phyloP scores from a whole-genome alignment of 2,329 filamentous ascomycete species.

The Claviceps humidiphila region DNA sequence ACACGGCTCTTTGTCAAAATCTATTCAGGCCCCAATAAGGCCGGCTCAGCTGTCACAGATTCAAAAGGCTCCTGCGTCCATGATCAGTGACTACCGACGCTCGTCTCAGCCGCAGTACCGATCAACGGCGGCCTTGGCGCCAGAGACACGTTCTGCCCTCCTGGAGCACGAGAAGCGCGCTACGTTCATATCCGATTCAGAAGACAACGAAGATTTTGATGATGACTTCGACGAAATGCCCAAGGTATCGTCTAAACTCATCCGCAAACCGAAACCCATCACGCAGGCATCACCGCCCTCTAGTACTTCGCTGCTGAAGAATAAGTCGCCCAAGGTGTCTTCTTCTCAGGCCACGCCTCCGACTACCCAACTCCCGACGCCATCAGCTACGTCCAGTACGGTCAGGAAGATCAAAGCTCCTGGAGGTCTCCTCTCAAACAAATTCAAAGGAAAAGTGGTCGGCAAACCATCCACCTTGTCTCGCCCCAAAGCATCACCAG shows the following conservation, averaged over 20 bases:
- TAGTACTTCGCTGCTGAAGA: background rate
- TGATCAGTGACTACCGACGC: slow-evolving; percentile 40
- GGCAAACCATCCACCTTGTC: background rate
- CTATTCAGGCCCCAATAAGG: slow-evolving; percentile 14
- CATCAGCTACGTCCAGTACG: background rate
- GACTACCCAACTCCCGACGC: background rate
- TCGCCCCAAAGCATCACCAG: background rate
- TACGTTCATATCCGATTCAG: slow-evolving; percentile 28
- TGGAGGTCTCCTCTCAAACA: slow-evolving; percentile 6
- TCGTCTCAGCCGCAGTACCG: slow-evolving; percentile 24
- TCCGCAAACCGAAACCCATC: slow-evolving; percentile 8
- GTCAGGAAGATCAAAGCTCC: background rate
- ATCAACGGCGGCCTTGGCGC: slow-evolving; percentile 11
- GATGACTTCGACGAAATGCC: slow-evolving; percentile 2
- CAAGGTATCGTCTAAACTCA: background rate
- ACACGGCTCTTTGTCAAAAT: slow-evolving; percentile 31
- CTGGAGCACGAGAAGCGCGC: slow-evolving; percentile 21
- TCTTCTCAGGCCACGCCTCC: background rate
- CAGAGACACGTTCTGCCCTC: slow-evolving; percentile 12
- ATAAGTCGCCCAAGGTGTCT: background rate
- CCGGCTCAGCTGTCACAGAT: slow-evolving; percentile 27
- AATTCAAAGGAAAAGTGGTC: slow-evolving; percentile 3
- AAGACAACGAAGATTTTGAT: slow-evolving; percentile 15
- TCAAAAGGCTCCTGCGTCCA: slow-evolving; percentile 34
- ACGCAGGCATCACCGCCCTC: background rate